These are phyloP conservation scores for Amoeboaphelidium occidentale DNA, from an alignment of 371 early-diverging fungal species.

Conservation along the genomic window DNA sequence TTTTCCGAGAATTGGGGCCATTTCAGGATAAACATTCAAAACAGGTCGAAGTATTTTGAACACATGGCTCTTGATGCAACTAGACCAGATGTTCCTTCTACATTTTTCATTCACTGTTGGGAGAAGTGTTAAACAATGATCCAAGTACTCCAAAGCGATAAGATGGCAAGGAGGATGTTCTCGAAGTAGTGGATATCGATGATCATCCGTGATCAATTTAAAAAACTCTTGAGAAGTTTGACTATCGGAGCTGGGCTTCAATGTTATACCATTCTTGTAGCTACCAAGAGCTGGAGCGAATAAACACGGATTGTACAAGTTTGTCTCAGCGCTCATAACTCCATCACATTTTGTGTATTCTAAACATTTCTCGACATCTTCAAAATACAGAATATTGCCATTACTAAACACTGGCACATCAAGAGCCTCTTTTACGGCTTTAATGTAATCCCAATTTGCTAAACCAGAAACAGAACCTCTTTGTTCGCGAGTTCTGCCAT, in stretches of 20 bases:
- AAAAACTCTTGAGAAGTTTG: slow-evolving; percentile 8
- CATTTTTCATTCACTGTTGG: not conserved
- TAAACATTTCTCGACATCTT: slow-evolving; percentile 71
- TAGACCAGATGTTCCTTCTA: slow-evolving; percentile 2
- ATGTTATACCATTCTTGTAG: slow-evolving; percentile 48
- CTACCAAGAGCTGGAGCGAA: slow-evolving; percentile 27
- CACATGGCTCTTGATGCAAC: slow-evolving; percentile 56
- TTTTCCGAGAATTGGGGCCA: not conserved
- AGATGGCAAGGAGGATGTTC: not conserved
- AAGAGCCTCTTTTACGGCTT: slow-evolving; percentile 35
- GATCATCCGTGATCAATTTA: slow-evolving; percentile 4
- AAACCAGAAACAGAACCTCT: slow-evolving; percentile 88
- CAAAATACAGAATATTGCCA: slow-evolving; percentile 79
- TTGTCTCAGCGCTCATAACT: slow-evolving; percentile 80
- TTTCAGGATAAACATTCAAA: not conserved
- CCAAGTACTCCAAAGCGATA: not conserved
- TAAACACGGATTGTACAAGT: slow-evolving; percentile 75
- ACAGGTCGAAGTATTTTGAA: slow-evolving; percentile 68
- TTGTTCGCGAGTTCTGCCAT: slow-evolving; percentile 88
- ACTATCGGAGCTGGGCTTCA: slow-evolving; percentile 20
- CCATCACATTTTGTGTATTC: slow-evolving; percentile 76
- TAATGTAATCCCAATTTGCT: slow-evolving; percentile 94
- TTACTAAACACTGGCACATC: slow-evolving; percentile 90
- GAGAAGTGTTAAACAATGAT: not conserved
- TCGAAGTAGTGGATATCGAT: not conserved